Base-by-base conservation (phyloP, 2,329 filamentous ascomycete genomes). In the Calycina marina region DNA sequence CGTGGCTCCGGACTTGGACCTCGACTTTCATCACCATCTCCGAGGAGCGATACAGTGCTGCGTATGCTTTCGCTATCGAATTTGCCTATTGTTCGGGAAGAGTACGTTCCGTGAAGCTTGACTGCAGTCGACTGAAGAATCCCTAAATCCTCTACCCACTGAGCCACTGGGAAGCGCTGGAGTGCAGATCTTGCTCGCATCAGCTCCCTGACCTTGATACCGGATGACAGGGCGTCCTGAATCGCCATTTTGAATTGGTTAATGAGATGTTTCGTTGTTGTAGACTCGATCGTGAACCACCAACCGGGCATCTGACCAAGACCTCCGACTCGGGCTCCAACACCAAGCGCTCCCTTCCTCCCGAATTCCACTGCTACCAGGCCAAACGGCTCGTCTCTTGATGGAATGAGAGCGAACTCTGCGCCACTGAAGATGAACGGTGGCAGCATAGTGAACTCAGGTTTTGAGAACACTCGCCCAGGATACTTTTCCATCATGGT, bases 271-370 rank as follows among this genome's bases (percentile, higher is more conserved):
- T 63, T 63, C 1, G 72, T 73, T 2, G 69, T 69, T 4, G 64
- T 72, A 0, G 70, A 75, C 49, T 78, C 74, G 35, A 78, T 67
- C 0, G 73, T 77, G 49, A 69, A 78, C 73, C 73, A 78, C 67
- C 72, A 77, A 14, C 74, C 74, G 13, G 74, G 74, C 72, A 78
- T 77, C 47, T 75, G 69, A n/a, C 73, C 72, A 14, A 78, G 60
- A 34, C 73, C 74, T 42, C 73, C 73, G 22, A 78, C 74, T 33
- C 72, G 62, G 22, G 72, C 69, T 28, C 73, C 74, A 35, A 78
- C 70, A 43, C 73, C 73, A 26, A 78, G 59, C 13, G 73, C 74
- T 44, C 73, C 74, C 49, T 78, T 77, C 14, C 74, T 62, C 35
- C 73, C 73, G 41, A 78, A 78, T 45, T 78, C 73, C 26, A 78